A percentile compares a stretch with the other conserved stretches of the same genome.
Conservation (phyloP, 208 protist species). For the Acanthamoeba rhysodes region DNA sequence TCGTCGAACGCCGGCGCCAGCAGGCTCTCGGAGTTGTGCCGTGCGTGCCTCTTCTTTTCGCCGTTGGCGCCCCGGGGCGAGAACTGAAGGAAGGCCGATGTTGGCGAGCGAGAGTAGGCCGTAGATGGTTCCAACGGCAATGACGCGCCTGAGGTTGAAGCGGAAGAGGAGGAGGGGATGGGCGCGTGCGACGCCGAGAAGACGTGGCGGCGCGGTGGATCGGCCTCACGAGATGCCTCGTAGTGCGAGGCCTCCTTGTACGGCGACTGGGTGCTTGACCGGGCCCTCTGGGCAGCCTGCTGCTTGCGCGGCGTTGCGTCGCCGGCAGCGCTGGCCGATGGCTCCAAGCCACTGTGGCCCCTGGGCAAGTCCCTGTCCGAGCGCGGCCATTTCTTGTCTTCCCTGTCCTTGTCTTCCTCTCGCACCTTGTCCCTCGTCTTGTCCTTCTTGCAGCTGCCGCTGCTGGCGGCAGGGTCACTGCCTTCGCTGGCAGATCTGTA, state of each 20-base stretch:
- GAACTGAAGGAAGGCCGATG: neutral
- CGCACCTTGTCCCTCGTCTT: neutral
- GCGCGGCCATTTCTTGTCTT: neutral
- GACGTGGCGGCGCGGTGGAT: neutral
- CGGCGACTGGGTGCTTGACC: neutral
- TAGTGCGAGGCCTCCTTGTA: neutral
- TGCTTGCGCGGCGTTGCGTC: neutral
- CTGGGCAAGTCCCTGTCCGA: neutral
- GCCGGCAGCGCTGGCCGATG: no score
- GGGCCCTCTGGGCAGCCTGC: neutral
- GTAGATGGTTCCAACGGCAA: neutral
- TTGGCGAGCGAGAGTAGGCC: neutral
- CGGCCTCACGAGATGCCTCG: neutral
- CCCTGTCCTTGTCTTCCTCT: neutral
- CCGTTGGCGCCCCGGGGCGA: neutral
- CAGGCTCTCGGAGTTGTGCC: neutral
- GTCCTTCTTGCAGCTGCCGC: neutral
- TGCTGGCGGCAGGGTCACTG: neutral
- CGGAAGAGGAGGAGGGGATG: neutral
- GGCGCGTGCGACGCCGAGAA: neutral
- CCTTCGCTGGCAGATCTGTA: neutral
- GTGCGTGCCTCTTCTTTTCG: neutral
- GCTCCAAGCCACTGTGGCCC: neutral
- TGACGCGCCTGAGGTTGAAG: neutral
- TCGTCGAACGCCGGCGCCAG: neutral